Conservation (phyloP, 2,329 filamentous ascomycete genomes). For the Fusarium cyanostomum region DNA sequence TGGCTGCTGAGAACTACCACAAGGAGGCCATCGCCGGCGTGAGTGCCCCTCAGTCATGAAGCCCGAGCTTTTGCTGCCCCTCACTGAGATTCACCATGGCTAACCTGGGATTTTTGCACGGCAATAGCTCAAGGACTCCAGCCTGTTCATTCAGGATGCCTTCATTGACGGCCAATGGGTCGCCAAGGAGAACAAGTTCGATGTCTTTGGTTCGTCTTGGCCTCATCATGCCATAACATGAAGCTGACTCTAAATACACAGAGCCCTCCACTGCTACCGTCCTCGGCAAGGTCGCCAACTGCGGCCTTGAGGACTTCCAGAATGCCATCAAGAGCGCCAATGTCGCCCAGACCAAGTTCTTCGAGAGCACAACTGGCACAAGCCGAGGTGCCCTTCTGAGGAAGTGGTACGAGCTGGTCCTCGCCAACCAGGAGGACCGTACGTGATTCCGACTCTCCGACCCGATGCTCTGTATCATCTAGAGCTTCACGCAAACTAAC, state of each 20-base stretch:
- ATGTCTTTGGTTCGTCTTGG: slow-evolving; percentile 39
- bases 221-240: neutral
- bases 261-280: slow-evolving; percentile 43
- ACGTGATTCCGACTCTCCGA: slow-evolving; percentile 2
- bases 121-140: slow-evolving; percentile 40
- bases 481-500: neutral
- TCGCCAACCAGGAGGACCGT: slow-evolving; percentile 43
- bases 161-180: slow-evolving; percentile 44
- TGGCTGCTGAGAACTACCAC: slow-evolving; percentile 43
- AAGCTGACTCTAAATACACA: slow-evolving; percentile 20
- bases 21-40: slow-evolving; percentile 42
- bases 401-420: slow-evolving; percentile 43
- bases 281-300: slow-evolving; percentile 42
- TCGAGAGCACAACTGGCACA: slow-evolving; percentile 40
- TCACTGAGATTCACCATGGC: neutral
- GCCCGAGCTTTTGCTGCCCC: slow-evolving; percentile 2
- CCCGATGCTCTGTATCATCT: neutral
- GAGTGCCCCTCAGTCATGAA: slow-evolving; percentile 36
- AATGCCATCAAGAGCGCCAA: slow-evolving; percentile 42
- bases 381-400: slow-evolving; percentile 43
- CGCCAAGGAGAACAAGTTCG: slow-evolving; percentile 43
- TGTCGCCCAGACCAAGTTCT: slow-evolving; percentile 39
- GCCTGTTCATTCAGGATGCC: slow-evolving; percentile 43
- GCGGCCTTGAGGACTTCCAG: slow-evolving; percentile 41
- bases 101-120: slow-evolving; percentile 15